phyloP scores from a whole-genome alignment of 441 rosid genomes.

The Rhodomyrtus psidioides region DNA sequence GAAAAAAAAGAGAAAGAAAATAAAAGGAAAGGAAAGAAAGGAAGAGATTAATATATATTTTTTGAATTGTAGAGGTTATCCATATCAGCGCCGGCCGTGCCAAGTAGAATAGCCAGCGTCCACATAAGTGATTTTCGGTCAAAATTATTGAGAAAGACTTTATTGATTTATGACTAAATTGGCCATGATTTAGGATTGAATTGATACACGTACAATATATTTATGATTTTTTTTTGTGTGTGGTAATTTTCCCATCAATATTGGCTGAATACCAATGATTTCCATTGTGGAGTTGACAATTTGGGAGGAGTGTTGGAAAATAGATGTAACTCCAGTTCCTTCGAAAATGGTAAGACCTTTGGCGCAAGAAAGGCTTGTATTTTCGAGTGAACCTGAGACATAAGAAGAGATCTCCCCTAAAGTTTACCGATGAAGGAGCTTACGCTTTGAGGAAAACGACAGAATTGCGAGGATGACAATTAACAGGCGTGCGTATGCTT shows the following conservation, averaged over 20 bases:
- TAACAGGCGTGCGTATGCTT: not conserved
- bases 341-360: too few relatives aligned
- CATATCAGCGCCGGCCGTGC: rapidly evolving
- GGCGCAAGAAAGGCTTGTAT: not conserved
- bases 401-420: not conserved
- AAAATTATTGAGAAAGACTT: not conserved
- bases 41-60: not conserved
- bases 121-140: rapidly evolving
- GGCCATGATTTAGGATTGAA: not conserved
- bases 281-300: not conserved
- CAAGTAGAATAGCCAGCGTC: rapidly evolving
- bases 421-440: not conserved
- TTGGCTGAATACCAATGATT: not conserved
- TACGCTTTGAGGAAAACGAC: not conserved
- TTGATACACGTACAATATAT: not conserved
- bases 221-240: not conserved
- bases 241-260: not conserved
- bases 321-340: too few relatives aligned
- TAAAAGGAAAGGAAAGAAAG: not conserved
- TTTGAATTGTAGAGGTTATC: rapidly evolving
- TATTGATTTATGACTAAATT: not conserved
- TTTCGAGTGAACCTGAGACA: not conserved
- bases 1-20: not conserved
- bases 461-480: not conserved
- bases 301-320: not conserved